These are phyloP conservation scores for Mycocentrospora acerina DNA, from an alignment of 2,329 filamentous ascomycete genomes.

Conservation along the genomic window DNA sequence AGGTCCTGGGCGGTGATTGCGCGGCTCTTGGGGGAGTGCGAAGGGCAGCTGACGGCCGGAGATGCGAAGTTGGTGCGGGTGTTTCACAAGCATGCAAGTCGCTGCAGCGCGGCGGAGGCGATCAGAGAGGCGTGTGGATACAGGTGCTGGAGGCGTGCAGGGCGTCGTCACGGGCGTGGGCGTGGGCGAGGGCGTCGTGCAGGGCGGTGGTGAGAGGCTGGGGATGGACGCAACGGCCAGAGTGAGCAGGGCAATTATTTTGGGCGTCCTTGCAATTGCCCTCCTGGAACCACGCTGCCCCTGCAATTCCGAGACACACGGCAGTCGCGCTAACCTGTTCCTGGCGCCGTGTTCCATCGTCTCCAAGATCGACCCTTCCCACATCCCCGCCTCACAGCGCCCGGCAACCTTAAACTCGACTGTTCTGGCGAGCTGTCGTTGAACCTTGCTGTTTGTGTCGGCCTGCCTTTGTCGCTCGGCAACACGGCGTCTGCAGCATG, in stretches of 20 bases:
- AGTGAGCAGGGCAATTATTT: too few species aligned
- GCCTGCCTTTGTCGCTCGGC: too few species aligned
- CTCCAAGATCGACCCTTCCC: too few species aligned
- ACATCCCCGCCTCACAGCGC: too few species aligned
- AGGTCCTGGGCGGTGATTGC: slow-evolving; percentile 12
- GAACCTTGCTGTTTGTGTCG: too few species aligned
- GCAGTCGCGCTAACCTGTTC: slow-evolving; percentile 16
- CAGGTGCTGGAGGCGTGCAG: neutral
- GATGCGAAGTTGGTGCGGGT: slow-evolving; percentile 17
- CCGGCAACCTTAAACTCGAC: too few species aligned
- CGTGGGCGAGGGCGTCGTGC: neutral
- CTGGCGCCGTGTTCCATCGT: slow-evolving; percentile 3
- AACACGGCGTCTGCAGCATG: too few species aligned
- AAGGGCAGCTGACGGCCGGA: slow-evolving; percentile 14
- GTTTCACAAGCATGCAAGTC: slow-evolving; percentile 22
- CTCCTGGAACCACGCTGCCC: slow-evolving; percentile 3
- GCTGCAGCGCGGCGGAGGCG: slow-evolving; percentile 4
- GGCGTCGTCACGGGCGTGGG: neutral
- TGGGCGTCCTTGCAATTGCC: slow-evolving; percentile 9
- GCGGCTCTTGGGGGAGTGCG: slow-evolving; percentile 10
- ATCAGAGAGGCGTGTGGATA: neutral
- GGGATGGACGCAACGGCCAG: too few species aligned
- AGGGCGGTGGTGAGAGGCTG: slow-evolving; percentile 6
- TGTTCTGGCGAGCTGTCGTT: too few species aligned
- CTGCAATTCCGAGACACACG: neutral